These are phyloP conservation scores for Diplotaxis tenuifolia DNA, from an alignment of 345 rosid genomes.

Conservation along the genomic window DNA sequence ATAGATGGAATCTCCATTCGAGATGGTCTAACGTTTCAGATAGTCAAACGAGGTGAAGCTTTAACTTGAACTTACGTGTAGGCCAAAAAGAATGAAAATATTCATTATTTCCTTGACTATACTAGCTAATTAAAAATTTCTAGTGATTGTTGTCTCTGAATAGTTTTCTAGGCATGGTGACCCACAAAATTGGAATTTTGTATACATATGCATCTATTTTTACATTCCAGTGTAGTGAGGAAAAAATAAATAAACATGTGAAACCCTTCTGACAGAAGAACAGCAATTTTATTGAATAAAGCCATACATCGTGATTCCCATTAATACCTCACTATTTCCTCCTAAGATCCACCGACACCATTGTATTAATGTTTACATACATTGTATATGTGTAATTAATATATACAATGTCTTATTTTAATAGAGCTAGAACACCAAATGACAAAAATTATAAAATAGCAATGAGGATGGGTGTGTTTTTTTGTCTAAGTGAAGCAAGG, in stretches of 20 bases:
- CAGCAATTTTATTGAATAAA: slow-evolving; percentile 25
- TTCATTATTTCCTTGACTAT: not conserved
- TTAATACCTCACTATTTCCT: slow-evolving; percentile 9
- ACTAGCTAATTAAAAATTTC: not conserved
- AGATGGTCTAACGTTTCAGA: slow-evolving; percentile 15
- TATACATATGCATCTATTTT: not conserved
- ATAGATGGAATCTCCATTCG: no score
- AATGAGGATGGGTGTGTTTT: not conserved
- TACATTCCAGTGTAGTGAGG: not conserved
- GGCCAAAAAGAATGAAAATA: not conserved
- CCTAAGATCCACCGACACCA: slow-evolving; percentile 35
- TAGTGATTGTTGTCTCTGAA: not conserved
- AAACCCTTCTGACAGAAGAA: slow-evolving; percentile 27
- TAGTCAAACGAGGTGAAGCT: slow-evolving; percentile 17
- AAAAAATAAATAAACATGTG: slow-evolving; percentile 20
- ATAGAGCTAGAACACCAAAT: not conserved
- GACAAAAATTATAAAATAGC: not conserved
- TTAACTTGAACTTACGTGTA: slow-evolving; percentile 11
- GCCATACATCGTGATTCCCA: slow-evolving; percentile 28
- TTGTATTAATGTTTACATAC: slow-evolving; percentile 12
- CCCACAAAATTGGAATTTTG: not conserved
- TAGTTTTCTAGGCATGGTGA: not conserved
- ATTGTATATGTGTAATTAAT: not conserved
- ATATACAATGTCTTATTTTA: not conserved
- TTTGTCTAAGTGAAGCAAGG: not conserved